Evolutionary conservation across 805 yeast genomes (phyloP), one percentile per base, ranked within the genome.

Genomic region (Pichia kluyveri): DNA sequence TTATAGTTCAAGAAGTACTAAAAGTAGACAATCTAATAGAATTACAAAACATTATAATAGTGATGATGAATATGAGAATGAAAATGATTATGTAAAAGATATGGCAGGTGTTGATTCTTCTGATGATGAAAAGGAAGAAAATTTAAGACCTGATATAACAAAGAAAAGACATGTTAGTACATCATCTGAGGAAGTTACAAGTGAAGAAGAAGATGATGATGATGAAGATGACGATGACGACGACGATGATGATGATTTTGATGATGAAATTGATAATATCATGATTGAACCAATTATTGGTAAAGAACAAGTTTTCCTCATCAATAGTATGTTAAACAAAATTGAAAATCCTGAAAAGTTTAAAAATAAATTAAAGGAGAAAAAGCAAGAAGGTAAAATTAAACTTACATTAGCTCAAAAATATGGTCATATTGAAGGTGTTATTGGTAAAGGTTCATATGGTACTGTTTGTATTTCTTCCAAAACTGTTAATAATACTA

Each of bases 401-500:
- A 67, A 65, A 51, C 59, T 67, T 36, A 69, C 63, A 4, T 58
- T 76, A 19, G 58, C 64, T 8, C 68, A 68, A 30, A 77, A 72
- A 54, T 78, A 77, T 54, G 83, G 83, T 31, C 71, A 67, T 47
- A 67, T 74, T 26, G 66, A 71, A 47, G 80, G 80, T 9, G 63
- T 77, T 40, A 62, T 72, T 41, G 77, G 77, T 38, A 69, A 64
- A 42, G 77, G 77, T 2, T 67, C 76, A 2, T 73, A 70, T 51
- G 77, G 77, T n/a, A 65, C 72, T 1, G 74, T 73, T 47, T 69
- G 70, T 44, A 63, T 73, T 41, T 59, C 75, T 6, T 59, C 63
- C 2, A 76, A 75, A 55, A 57, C 62, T 8, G 73, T 72, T 48
- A 68, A 70, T 47, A 62, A 67, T 41, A 64, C 67, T 45, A 53